Evolutionary conservation across 2,329 filamentous ascomycete genomes (phyloP).

Genomic region (Myotisia sp.): DNA sequence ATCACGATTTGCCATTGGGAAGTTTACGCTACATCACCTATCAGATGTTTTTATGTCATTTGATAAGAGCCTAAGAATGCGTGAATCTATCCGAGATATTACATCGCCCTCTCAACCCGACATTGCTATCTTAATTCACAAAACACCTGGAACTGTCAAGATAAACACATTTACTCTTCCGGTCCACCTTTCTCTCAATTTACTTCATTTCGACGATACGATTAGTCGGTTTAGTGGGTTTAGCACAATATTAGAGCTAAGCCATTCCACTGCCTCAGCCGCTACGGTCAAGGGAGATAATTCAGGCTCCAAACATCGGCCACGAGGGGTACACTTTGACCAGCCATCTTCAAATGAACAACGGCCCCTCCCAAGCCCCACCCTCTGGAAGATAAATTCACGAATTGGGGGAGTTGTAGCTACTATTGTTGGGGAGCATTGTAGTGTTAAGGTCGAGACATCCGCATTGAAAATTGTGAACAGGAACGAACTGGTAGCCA

Average conservation of each 20-base stretch:
- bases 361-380: background rate
- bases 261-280: constrained; percentile 66
- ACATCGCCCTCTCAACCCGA: constrained; percentile 25
- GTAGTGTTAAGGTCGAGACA: constrained; percentile 58
- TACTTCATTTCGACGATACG: constrained; percentile 70
- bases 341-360: constrained; percentile 6
- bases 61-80: constrained; percentile 33
- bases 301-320: constrained; percentile 19
- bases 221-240: constrained; percentile 81
- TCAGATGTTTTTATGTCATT: constrained; percentile 40
- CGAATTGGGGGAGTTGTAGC: constrained; percentile 64
- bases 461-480: constrained; percentile 71
- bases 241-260: constrained; percentile 78
- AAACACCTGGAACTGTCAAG: constrained; percentile 19
- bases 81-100: constrained; percentile 32
- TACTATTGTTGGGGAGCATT: constrained; percentile 62
- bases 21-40: constrained; percentile 35
- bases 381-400: constrained; percentile 51
- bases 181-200: constrained; percentile 58
- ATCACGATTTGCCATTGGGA: constrained; percentile 23
- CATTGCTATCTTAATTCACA: constrained; percentile 25
- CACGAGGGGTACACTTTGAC: constrained; percentile 43
- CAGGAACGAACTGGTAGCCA: constrained; percentile 54
- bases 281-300: constrained; percentile 36
- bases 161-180: constrained; percentile 62